phyloP scores from a whole-genome alignment of 352 stramenopile species.

The Phytophthora boehmeriae region DNA sequence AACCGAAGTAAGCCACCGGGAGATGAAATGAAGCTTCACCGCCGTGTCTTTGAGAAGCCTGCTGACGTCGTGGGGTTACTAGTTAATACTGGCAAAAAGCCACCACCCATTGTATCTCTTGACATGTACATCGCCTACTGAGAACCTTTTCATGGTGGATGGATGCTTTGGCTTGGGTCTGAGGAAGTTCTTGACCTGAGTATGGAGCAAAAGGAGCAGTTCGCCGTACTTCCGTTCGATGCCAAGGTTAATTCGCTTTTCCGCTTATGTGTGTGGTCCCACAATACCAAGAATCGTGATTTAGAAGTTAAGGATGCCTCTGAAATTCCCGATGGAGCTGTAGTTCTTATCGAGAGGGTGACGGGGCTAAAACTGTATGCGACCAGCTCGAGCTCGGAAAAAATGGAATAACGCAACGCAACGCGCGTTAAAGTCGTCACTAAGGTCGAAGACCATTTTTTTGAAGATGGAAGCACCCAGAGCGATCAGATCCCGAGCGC shows the following conservation, averaged over 20 bases:
- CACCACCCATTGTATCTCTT: neutral
- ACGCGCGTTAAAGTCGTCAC: neutral
- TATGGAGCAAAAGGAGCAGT: neutral
- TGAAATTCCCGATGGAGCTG: neutral
- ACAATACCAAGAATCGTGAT: neutral
- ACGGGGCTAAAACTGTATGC: neutral
- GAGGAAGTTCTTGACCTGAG: neutral
- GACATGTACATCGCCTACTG: neutral
- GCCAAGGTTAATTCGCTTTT: neutral
- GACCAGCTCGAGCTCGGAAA: too few species aligned
- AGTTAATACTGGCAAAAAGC: neutral
- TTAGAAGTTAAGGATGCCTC: neutral
- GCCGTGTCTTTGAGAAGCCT: neutral
- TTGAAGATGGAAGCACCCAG: neutral
- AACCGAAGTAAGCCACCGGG: too few species aligned
- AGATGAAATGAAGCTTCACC: too few species aligned
- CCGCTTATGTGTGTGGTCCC: neutral
- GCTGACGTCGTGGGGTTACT: neutral
- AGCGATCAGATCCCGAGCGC: too few species aligned
- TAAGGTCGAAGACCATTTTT: neutral
- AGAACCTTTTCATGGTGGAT: neutral
- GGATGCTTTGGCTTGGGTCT: neutral
- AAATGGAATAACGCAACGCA: neutral
- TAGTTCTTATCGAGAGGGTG: neutral
- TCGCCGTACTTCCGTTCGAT: neutral